A percentile compares a stretch with the other conserved stretches of the same genome.
Conservation (phyloP, 164 flowering plant genomes). For the Platanus orientalis region DNA sequence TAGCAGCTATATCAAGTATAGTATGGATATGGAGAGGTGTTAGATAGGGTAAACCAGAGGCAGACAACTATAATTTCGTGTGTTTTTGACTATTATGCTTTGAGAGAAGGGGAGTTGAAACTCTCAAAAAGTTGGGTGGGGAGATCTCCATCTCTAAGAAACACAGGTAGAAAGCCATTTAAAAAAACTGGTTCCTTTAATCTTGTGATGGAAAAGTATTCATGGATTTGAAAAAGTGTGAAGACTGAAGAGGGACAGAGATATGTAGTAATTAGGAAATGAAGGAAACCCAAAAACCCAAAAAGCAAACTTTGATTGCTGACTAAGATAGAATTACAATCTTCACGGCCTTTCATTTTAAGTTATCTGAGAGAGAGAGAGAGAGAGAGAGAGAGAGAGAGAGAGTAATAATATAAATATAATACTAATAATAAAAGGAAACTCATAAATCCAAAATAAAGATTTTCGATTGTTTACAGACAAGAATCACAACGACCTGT, state of each 20-base stretch:
- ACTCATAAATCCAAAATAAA: slow-evolving; percentile 5
- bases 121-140: slow-evolving; percentile 27
- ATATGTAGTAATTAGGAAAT: not conserved
- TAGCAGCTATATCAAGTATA: slow-evolving; percentile 10
- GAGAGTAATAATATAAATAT: slow-evolving; percentile 1
- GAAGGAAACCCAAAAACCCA: not conserved
- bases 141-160: slow-evolving; percentile 34
- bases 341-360: not conserved
- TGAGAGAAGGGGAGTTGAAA: slow-evolving; percentile 7
- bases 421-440: not conserved
- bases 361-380: not conserved
- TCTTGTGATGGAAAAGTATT: slow-evolving; percentile 7
- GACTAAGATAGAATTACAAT: not conserved
- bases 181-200: slow-evolving; percentile 19
- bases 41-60: slow-evolving; percentile 4
- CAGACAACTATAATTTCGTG: slow-evolving; percentile 7
- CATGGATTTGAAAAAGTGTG: slow-evolving; percentile 7
- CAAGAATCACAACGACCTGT: not conserved
- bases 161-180: slow-evolving; percentile 39
- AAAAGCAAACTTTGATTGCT: not conserved
- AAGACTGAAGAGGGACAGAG: slow-evolving; percentile 7
- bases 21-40: slow-evolving; percentile 16
- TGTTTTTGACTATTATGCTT: slow-evolving; percentile 25
- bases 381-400: not conserved
- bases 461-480: not conserved